Evolutionary conservation across 768 basidiomycete genomes (phyloP).

Genomic region (Albatrellus ellisii): DNA sequence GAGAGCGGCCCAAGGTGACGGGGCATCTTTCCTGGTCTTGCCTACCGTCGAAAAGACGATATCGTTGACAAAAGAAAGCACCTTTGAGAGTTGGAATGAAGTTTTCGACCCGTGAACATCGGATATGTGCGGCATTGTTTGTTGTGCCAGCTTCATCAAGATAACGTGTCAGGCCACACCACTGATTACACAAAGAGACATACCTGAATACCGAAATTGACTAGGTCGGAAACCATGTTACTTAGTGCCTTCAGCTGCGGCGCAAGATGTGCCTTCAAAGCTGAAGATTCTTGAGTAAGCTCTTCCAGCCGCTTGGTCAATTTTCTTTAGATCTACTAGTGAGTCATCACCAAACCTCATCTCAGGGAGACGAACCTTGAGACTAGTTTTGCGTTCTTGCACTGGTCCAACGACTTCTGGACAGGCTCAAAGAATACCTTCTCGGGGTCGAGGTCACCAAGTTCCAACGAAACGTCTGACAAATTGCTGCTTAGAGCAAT

Average conservation of each 20-base stretch:
- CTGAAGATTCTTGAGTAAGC: slow-evolving; percentile 53
- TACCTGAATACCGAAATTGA: slow-evolving; percentile 87
- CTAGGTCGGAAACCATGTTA: slow-evolving; percentile 63
- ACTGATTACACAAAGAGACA: slow-evolving; percentile 15
- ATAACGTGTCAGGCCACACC: background rate
- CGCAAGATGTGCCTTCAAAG: slow-evolving; percentile 57
- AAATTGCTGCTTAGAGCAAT: background rate
- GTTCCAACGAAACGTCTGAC: slow-evolving; percentile 58
- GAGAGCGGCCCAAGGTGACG: slow-evolving; percentile 69
- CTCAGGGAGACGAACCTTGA: slow-evolving; percentile 43
- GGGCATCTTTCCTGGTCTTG: slow-evolving; percentile 50
- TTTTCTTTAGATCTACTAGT: slow-evolving; percentile 40
- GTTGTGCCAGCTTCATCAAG: slow-evolving; percentile 63
- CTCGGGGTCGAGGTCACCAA: slow-evolving; percentile 64
- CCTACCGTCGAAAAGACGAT: slow-evolving; percentile 59
- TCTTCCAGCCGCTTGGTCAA: slow-evolving; percentile 79
- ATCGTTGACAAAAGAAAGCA: slow-evolving; percentile 61
- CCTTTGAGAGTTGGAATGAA: slow-evolving; percentile 59
- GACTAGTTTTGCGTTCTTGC: slow-evolving; percentile 64
- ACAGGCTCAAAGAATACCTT: slow-evolving; percentile 72
- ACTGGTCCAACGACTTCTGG: slow-evolving; percentile 70
- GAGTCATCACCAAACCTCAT: background rate
- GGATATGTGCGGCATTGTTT: slow-evolving; percentile 74
- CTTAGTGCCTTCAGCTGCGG: slow-evolving; percentile 63
- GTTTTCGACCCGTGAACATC: slow-evolving; percentile 70